A percentile compares a stretch with the other conserved stretches of the same genome.
Conservation (phyloP, 495 filamentous ascomycete genomes). For the Copromyces sp. region DNA sequence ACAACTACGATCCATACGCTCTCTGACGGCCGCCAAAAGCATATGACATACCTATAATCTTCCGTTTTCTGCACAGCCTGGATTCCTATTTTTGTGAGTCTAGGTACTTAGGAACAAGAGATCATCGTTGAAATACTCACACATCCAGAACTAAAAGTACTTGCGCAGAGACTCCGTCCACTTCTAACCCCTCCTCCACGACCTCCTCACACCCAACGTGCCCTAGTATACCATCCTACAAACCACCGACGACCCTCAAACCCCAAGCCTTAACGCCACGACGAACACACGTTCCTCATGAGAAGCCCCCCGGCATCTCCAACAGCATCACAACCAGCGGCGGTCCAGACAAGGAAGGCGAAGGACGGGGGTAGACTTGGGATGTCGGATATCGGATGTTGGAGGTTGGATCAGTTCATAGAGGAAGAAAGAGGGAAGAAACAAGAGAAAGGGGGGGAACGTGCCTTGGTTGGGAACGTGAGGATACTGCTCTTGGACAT, state of each 20-base stretch:
- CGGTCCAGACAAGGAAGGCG: background rate
- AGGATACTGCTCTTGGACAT: background rate
- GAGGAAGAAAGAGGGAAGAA: background rate
- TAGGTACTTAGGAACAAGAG: too few species aligned
- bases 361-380: background rate
- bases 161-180: background rate
- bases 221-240: background rate
- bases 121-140: too few species aligned
- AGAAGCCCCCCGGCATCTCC: background rate
- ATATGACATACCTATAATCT: too few species aligned
- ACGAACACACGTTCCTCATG: background rate
- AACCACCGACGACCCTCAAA: background rate
- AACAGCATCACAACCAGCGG: background rate
- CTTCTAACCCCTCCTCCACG: background rate
- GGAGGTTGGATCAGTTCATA: background rate
- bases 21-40: too few species aligned
- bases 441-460: background rate
- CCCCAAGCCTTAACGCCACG: background rate
- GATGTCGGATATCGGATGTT: background rate
- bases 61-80: too few species aligned
- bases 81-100: too few species aligned
- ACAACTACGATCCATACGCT: too few species aligned
- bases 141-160: too few species aligned
- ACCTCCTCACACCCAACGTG: background rate
- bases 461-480: background rate